Conservation (phyloP, 106 monocot genomes). For the Phalaenopsis equestris region DNA sequence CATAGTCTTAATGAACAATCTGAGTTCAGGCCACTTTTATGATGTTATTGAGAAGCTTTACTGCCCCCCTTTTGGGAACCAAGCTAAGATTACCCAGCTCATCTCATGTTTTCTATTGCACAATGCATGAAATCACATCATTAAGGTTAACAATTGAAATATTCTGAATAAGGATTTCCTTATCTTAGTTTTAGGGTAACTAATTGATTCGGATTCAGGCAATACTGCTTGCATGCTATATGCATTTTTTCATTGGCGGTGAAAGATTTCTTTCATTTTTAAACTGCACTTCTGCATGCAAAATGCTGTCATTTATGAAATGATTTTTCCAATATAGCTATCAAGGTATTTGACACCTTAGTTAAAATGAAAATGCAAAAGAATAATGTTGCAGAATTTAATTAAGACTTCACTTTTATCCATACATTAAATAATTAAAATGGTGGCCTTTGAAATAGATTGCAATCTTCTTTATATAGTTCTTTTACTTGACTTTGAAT, state of each 20-base stretch:
- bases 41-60: not conserved
- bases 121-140: too few relatives aligned
- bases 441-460: not conserved
- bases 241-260: not conserved
- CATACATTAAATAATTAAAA: not conserved
- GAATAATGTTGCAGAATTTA: not conserved
- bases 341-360: not conserved
- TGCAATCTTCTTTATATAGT: not conserved
- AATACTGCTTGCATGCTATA: not conserved
- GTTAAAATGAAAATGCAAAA: not conserved
- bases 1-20: not conserved
- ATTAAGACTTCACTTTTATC: not conserved
- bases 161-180: not conserved
- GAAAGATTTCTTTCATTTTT: not conserved
- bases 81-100: not conserved
- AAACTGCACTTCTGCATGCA: not conserved
- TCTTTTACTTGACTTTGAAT: slow-evolving; percentile 22
- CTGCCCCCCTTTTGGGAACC: not conserved
- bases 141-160: not conserved
- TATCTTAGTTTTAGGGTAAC: not conserved
- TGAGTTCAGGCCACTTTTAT: not conserved
- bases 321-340: not conserved
- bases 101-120: not conserved
- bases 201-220: not conserved
- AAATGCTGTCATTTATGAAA: not conserved